phyloP scores from a whole-genome alignment of 352 stramenopile genomes.

The Halophytophthora polymorphica region DNA sequence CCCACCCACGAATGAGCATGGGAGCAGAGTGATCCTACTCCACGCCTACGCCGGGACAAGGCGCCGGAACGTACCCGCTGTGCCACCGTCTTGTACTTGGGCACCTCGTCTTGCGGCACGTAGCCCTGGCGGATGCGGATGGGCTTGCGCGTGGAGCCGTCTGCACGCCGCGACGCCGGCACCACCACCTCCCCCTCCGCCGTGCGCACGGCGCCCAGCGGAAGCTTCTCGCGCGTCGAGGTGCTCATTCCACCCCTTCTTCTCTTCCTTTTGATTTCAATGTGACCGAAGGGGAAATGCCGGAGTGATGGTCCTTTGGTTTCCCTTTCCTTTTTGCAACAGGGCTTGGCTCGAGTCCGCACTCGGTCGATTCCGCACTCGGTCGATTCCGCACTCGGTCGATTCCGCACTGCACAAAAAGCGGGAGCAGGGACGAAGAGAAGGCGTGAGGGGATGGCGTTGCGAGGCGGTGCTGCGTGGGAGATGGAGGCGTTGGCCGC shows the following conservation, averaged over 20 bases:
- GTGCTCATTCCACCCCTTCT: constrained; percentile 5
- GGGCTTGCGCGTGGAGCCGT: constrained; percentile 73
- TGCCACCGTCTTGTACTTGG: constrained; percentile 73
- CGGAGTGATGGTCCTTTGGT: no score
- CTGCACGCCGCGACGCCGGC: constrained; percentile 51
- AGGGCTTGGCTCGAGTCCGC: no score
- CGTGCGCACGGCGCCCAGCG: constrained; percentile 60
- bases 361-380: no score
- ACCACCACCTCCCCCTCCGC: constrained; percentile 64
- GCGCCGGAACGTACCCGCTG: constrained; percentile 37
- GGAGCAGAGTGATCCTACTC: not conserved
- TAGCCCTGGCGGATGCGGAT: constrained; percentile 83
- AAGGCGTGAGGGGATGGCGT: no score
- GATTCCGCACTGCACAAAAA: no score
- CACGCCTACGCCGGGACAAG: not conserved
- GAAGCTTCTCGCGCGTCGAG: constrained; percentile 24
- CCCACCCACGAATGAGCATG: constrained; percentile 7
- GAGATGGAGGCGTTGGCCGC: no score
- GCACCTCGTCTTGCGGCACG: constrained; percentile 78
- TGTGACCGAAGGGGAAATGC: no score
- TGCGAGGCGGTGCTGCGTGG: no score
- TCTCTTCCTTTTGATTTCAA: no score
- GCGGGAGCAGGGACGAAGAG: no score
- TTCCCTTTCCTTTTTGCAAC: no score
- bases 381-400: no score